Evolutionary conservation across 177 flowering plant genomes (phyloP).

Genomic region (Vitis hybrid): DNA sequence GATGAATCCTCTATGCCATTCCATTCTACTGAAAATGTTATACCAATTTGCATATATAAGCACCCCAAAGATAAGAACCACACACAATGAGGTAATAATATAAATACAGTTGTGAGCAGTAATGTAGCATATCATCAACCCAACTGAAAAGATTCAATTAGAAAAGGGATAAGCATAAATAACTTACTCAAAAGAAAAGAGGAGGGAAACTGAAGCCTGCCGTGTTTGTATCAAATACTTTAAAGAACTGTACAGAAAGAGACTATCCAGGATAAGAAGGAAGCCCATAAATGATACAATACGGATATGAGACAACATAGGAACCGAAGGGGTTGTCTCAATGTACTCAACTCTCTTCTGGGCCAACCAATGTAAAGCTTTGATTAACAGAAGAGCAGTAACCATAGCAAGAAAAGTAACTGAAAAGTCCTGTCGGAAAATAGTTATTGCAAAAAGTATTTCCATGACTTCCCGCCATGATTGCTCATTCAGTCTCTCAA

Average conservation of each 20-base stretch:
- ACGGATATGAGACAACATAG: slow-evolving; percentile 73
- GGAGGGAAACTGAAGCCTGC: slow-evolving; percentile 87
- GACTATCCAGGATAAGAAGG: slow-evolving; percentile 71
- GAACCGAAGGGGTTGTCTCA: slow-evolving; percentile 93
- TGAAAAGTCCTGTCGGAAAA: slow-evolving; percentile 93
- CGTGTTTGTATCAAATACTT: slow-evolving; percentile 64
- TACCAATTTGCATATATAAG: no score
- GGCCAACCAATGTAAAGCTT: slow-evolving; percentile 97
- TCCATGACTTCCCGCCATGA: slow-evolving; percentile 99
- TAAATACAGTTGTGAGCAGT: neutral
- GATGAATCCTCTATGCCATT: no score
- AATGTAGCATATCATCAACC: neutral
- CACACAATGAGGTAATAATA: neutral
- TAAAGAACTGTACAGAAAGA: slow-evolving; percentile 66
- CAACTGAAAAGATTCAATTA: neutral
- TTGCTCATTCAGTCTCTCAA: slow-evolving; percentile 96
- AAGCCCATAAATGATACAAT: slow-evolving; percentile 91
- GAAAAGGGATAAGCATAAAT: neutral
- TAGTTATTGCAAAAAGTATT: slow-evolving; percentile 92
- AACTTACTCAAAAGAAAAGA: slow-evolving; percentile 97
- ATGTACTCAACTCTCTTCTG: slow-evolving; percentile 98
- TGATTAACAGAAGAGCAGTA: slow-evolving; percentile 73
- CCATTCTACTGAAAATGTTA: no score
- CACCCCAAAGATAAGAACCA: neutral
- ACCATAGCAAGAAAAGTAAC: slow-evolving; percentile 89